A percentile compares a stretch with the other conserved stretches of the same genome.
phyloP scores from a whole-genome alignment of 23 red algal species.

The Gracilaria gracilis region DNA sequence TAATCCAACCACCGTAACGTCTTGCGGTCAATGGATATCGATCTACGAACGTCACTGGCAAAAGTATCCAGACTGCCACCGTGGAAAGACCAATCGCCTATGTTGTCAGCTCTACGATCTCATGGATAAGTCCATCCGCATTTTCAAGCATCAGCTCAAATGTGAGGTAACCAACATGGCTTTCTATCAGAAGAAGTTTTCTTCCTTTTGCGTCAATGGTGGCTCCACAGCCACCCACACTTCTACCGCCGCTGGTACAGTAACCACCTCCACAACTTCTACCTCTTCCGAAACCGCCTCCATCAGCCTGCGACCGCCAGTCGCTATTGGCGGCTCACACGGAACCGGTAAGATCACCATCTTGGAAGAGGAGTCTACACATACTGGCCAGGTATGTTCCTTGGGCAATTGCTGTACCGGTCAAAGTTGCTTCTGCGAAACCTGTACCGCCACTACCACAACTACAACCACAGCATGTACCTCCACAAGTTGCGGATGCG shows the following conservation, averaged over 20 bases:
- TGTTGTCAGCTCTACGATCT: constrained; percentile 63
- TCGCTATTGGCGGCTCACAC: constrained; percentile 3
- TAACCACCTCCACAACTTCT: not conserved
- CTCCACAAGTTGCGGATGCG: constrained; percentile 10
- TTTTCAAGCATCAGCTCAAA: constrained; percentile 36
- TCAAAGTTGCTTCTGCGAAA: constrained; percentile 1
- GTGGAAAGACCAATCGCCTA: constrained; percentile 10
- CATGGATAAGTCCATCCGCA: constrained; percentile 61
- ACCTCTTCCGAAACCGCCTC: constrained; percentile 3
- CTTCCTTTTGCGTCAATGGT: constrained; percentile 11
- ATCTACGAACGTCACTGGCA: constrained; percentile 59
- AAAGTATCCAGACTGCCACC: constrained; percentile 38
- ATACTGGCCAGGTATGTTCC: constrained; percentile 22
- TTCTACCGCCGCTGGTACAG: not conserved
- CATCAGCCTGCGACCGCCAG: constrained; percentile 14
- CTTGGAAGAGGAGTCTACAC: constrained; percentile 24
- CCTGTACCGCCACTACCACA: constrained; percentile 4
- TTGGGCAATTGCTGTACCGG: constrained; percentile 15
- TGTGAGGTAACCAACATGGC: constrained; percentile 52
- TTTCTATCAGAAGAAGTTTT: constrained; percentile 33
- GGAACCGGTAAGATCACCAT: constrained; percentile 36
- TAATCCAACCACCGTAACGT: constrained; percentile 4
- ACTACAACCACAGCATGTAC: constrained; percentile 15
- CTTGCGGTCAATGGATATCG: constrained; percentile 42
- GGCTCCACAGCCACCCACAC: constrained; percentile 5